Conservation (phyloP, 176 grass and related monocot species). For the Tuctoria greenei region DNA sequence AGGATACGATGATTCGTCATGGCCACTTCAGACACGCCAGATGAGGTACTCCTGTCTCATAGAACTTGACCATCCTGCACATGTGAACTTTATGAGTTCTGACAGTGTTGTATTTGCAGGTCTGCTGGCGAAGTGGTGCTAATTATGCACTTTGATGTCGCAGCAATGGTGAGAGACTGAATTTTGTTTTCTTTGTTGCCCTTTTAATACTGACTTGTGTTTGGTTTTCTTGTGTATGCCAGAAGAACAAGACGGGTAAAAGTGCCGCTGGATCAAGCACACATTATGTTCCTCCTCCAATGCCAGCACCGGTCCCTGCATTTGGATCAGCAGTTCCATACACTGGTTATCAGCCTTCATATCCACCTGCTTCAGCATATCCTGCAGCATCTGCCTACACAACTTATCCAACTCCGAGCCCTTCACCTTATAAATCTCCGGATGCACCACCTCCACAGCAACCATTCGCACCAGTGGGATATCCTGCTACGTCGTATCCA, state of each 20-base stretch:
- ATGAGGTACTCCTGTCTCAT: conserved; percentile 44
- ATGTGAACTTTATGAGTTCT: conserved; percentile 17
- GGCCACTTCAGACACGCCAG: conserved; percentile 70
- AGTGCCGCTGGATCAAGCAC: not conserved
- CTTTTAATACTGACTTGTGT: not conserved
- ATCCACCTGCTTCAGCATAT: conserved; percentile 38
- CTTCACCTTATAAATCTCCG: conserved; percentile 30
- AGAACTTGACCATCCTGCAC: conserved; percentile 12
- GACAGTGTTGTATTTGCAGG: conserved; percentile 38
- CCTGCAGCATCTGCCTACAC: conserved; percentile 27
- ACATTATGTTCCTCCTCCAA: conserved; percentile 21
- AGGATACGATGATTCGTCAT: conserved; percentile 73
- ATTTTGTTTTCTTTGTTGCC: not conserved
- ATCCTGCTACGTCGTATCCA: not conserved
- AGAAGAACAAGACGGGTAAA: conserved; percentile 47
- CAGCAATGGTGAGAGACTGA: conserved; percentile 49
- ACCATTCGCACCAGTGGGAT: conserved; percentile 16
- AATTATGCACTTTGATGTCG: conserved; percentile 77
- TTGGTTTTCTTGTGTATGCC: conserved; percentile 20
- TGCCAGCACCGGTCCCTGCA: conserved; percentile 3
- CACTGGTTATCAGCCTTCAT: conserved; percentile 22
- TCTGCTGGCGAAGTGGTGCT: conserved; percentile 71
- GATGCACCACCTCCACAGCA: conserved; percentile 43
- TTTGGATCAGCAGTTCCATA: conserved; percentile 34
- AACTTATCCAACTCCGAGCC: conserved; percentile 21